Base-by-base conservation (phyloP, 1,284 basidiomycete species). In the Naganishia albida region DNA sequence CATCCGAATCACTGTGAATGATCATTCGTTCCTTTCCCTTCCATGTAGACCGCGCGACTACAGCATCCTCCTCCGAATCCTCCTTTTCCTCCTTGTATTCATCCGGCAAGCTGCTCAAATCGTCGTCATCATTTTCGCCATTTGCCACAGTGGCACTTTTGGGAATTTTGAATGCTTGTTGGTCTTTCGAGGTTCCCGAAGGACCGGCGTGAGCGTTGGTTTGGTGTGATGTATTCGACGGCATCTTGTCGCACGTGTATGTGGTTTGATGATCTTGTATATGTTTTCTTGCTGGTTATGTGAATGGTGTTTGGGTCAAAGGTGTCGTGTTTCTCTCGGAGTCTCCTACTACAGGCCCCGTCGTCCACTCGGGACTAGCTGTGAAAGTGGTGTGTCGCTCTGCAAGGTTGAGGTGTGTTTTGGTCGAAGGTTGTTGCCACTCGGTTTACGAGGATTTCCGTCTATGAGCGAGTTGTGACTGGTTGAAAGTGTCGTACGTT, bases 81-180 rank as follows among this genome's bases (percentile, higher is more conserved):
- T 48, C 54, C 28, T 63, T 53, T 30, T 60, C 66, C 30, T 56
- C 56, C 42, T 64, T 60, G 44, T 60, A 67, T 62, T 67, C 66
- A 44, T 67, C 66, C 16, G 66, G 66, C 38, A 67, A 52, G 39
- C 66, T 67, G 28, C 62, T 64, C 43, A 67, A 50, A 40, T 60
- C 57, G 18, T 60, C 57, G 18, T 56, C 55, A 26, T 65, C 63
- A 42, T 49, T 57, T 2, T 50, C 65, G 26, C 30, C 54, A 18
- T 67, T 60, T 3, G 46, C 25, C 16, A 26, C 55, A 13, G 39
- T 54, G 15, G 49, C 48, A n/a, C 23, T 26, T 49, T 53, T 43
- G 15, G 43, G 8, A 13, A 25, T 40, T 6, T 40, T 23, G 49
- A 38, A 44, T 48, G 10, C 23, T 16, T 60, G 38, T 6, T 46